Evolutionary conservation across 2,329 filamentous ascomycete genomes (phyloP).

Genomic region (Trichoderma sp.): DNA sequence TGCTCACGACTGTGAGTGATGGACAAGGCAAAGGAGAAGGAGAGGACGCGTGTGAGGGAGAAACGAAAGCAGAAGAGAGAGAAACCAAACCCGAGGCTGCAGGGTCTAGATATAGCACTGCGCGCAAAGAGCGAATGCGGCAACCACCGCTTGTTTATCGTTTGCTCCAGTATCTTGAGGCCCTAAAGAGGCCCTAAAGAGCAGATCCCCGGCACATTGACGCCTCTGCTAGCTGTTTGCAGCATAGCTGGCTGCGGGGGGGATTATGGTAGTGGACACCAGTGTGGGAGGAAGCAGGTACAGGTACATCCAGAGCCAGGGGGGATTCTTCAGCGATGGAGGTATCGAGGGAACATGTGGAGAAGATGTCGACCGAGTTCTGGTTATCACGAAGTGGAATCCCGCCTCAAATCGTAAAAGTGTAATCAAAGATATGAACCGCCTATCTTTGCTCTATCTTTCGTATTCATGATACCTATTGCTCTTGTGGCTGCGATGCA

Average conservation of each 20-base stretch:
- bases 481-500: background rate
- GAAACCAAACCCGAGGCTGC: background rate
- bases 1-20: background rate
- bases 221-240: constrained; percentile 22
- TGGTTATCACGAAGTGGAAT: background rate
- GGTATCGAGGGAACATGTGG: background rate
- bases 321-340: background rate
- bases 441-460: background rate
- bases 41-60: background rate
- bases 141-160: constrained; percentile 2
- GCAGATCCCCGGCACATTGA: constrained; percentile 20
- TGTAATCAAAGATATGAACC: background rate
- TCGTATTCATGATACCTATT: background rate
- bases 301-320: background rate
- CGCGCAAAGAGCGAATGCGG: background rate
- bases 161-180: background rate
- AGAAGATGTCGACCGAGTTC: background rate
- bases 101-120: constrained; percentile 8
- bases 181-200: constrained; percentile 6
- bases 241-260: constrained; percentile 16
- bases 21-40: background rate
- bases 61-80: background rate
- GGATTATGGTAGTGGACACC: background rate
- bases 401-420: background rate
- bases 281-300: background rate